Conservation (phyloP, 2,329 filamentous ascomycete genomes). For the Rhinocladiella similis region DNA sequence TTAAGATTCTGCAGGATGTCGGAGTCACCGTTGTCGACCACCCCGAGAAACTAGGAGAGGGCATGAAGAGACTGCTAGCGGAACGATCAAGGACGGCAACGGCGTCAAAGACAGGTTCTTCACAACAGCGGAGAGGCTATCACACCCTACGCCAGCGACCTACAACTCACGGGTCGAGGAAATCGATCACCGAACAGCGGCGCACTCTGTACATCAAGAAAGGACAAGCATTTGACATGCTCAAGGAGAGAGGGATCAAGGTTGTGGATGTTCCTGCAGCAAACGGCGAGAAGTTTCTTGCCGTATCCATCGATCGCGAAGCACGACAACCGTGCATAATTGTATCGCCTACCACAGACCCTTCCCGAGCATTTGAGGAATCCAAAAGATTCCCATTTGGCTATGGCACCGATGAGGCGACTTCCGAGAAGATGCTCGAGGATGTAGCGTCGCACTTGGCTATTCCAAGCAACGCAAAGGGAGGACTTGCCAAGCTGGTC, state of each 20-base stretch:
- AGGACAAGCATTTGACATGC: slow-evolving; percentile 55
- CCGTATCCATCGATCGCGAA: slow-evolving; percentile 65
- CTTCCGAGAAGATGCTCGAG: slow-evolving; percentile 45
- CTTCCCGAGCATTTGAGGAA: slow-evolving; percentile 42
- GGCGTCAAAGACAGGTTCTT: slow-evolving; percentile 34
- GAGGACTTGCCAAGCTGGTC: slow-evolving; percentile 52
- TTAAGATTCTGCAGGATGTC: slow-evolving; percentile 63
- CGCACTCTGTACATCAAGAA: slow-evolving; percentile 58
- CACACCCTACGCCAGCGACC: slow-evolving; percentile 48
- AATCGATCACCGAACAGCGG: slow-evolving; percentile 36
- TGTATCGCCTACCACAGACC: slow-evolving; percentile 54
- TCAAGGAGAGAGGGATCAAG: slow-evolving; percentile 53
- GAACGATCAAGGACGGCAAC: slow-evolving; percentile 37
- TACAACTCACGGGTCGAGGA: not conserved
- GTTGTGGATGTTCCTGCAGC: slow-evolving; percentile 40
- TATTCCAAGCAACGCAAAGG: slow-evolving; percentile 49
- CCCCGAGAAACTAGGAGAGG: slow-evolving; percentile 70
- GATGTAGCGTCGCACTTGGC: slow-evolving; percentile 51
- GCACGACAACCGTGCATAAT: slow-evolving; percentile 64
- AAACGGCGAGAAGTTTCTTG: slow-evolving; percentile 53
- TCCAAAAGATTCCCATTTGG: slow-evolving; percentile 62
- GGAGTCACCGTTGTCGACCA: slow-evolving; percentile 73
- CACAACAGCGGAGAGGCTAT: slow-evolving; percentile 53
- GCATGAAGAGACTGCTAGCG: slow-evolving; percentile 63
- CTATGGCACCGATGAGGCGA: slow-evolving; percentile 53